Base-by-base conservation (phyloP, 2,329 filamentous ascomycete species). In the Penicillium sp. region DNA sequence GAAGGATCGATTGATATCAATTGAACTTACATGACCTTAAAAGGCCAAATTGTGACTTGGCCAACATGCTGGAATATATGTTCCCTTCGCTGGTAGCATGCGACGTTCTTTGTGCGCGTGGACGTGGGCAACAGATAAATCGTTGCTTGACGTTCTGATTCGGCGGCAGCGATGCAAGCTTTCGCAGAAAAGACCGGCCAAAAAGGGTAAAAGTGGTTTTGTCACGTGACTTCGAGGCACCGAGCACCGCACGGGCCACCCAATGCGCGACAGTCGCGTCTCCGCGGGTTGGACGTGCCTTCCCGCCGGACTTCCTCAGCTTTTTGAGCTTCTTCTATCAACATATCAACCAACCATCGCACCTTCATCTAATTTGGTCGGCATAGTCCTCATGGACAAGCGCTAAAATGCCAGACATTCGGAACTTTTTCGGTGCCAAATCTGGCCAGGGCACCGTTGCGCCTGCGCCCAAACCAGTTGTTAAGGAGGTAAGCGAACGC, bases 391-490 rank as follows among this genome's bases (percentile, higher is more conserved):
- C 20, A 24, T 6, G 21, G 45, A 28, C n/a, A 11, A 26, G 14
- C 18, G 14, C 9, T 8, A 33, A 43, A 60, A 96, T 96, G 91
- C 85, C 91, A 61, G 93, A 97, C 74, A 97, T 97, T 67, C 83
- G 92, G 68, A 91, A 81, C 65, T 97, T 97, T 75, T 97, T 97
- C 77, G 86, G 88, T 55, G 85, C 88, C 60, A 91, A 91, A 72
- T 83, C 84, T 52, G 81, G 82, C 61, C 79, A 81, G 64, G 76
- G 81, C 46, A 79, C 82, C 59, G 73, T n/a, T 55, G 24, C 73
- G 61, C 66, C 66, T 60, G 71, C 73, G 62, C 76, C 80, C 65
- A 64, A 74, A 62, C 68, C 77, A 46, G 60, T 71, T 47, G 73
- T 74, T 62, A 72, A 72, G 66, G 77, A 71, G 72, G 78, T 71